Evolutionary conservation across 106 monocot genomes (phyloP), one percentile per base, ranked within the genome.

Genomic region (Narthecium ossifragum): DNA sequence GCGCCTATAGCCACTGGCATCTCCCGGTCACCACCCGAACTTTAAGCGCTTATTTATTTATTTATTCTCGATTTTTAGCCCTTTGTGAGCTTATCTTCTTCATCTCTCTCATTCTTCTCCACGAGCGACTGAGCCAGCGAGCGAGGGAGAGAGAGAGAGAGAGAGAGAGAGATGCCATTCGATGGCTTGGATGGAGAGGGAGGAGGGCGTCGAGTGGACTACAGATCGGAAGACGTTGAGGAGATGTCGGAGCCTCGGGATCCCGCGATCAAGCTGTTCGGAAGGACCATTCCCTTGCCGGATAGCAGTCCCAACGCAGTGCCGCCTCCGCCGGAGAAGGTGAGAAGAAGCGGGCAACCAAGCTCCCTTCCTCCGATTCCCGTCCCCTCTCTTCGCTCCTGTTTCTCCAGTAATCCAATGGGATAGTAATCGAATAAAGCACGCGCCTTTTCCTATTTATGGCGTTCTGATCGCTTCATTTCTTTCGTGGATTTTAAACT

Each of bases 201-300:
- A 17, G 48, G n/a, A n/a, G n/a, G n/a, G n/a, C n/a, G n/a, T n/a
- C n/a, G n/a, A n/a, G n/a, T n/a, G n/a, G n/a, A n/a, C n/a, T n/a
- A n/a, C n/a, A 48, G 15, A 22, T 17, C 15, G 22, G 15, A 48
- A 6, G 48, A 6, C 15, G 48, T 20, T 23, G 15, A 6, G 12
- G 55, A 11, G 28, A 29, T 32, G 55, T 31, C 28, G 28, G 55
- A 55, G 3, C 13, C 10, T 14, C 13, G 3, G 28, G 28, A 29
- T 32, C 55, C 55, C 28, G 55, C 55, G 2, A 27, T 55, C 55
- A 50, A 50, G 49, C 49, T 50, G 23, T 50, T 50, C 22, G 49
- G 49, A 23, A 50, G 5, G 49, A 21, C 24, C 23, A 50, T 50
- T 23, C 7, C 49, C 23, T 9, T 50, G 55, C 55, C 29, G 28